A percentile compares a stretch with the other conserved stretches of the same genome.
phyloP scores from a whole-genome alignment of 371 early-diverging fungal species.

The Basidiobolus meristosporus region DNA sequence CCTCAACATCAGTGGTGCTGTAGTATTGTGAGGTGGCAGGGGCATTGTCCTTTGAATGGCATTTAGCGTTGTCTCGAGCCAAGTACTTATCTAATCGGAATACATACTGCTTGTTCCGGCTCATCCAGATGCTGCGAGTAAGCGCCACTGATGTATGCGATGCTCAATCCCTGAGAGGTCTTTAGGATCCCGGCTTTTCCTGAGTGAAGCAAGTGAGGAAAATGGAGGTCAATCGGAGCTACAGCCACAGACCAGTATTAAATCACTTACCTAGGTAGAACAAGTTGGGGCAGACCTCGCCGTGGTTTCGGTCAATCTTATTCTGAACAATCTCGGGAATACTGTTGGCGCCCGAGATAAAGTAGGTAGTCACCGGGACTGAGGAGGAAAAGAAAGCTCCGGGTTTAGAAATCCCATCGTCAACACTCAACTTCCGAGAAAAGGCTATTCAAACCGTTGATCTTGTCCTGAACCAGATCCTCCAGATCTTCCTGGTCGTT shows the following conservation, averaged over 20 bases:
- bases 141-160: conserved; percentile 52
- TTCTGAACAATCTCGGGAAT: conserved; percentile 31
- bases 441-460: conserved; percentile 34
- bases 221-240: background rate
- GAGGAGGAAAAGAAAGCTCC: background rate
- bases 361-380: conserved; percentile 65
- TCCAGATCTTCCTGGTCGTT: conserved; percentile 14
- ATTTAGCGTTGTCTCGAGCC: conserved; percentile 1
- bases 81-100: conserved; percentile 4
- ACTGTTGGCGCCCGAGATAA: conserved; percentile 35
- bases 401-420: background rate
- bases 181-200: conserved; percentile 33
- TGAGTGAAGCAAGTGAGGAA: conserved; percentile 2
- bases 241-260: background rate
- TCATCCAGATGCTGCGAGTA: conserved; percentile 10
- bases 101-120: conserved; percentile 5
- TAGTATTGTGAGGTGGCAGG: conserved; percentile 3
- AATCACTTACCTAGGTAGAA: conserved; percentile 37
- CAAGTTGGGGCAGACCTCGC: conserved; percentile 59
- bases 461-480: conserved; percentile 18
- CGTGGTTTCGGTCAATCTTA: conserved; percentile 28
- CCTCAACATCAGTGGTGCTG: conserved; percentile 9
- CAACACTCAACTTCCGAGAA: background rate
- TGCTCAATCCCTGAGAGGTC: conserved; percentile 47
- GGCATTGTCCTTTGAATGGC: background rate